phyloP scores from a whole-genome alignment of 495 filamentous ascomycete species.

The Neurospora sp. region DNA sequence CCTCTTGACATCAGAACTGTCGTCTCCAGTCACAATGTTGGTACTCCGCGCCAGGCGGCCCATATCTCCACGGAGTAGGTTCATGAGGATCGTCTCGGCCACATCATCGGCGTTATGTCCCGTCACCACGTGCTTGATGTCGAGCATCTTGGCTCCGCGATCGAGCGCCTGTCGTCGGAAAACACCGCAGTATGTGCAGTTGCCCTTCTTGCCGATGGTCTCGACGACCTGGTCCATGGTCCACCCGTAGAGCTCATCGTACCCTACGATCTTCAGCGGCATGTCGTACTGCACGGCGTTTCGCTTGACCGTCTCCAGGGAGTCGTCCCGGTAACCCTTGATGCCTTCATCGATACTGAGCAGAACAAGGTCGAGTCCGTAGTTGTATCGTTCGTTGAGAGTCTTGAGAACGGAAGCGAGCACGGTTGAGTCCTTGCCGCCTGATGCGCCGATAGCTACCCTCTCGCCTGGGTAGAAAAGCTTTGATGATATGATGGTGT shows the following conservation, averaged over 20 bases:
- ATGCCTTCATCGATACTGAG: constrained; percentile 96
- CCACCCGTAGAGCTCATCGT: constrained; percentile 94
- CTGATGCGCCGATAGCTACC: constrained; percentile 90
- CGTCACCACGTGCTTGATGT: constrained; percentile 89
- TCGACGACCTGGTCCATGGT: constrained; percentile 98
- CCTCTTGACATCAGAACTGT: constrained; percentile 68
- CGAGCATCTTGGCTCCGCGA: constrained; percentile 76
- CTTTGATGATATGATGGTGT: constrained; percentile 68
- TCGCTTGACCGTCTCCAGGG: constrained; percentile 87
- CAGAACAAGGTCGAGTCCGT: constrained; percentile 76
- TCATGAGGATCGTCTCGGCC: constrained; percentile 98
- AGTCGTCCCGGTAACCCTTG: constrained; percentile 91
- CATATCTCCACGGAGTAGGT: constrained; percentile 81
- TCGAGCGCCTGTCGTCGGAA: constrained; percentile 93
- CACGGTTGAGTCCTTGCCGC: constrained; percentile 96
- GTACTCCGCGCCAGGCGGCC: constrained; percentile 80
- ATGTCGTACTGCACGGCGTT: constrained; percentile 86
- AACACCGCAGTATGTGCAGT: constrained; percentile 97
- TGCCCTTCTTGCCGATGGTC: constrained; percentile 94
- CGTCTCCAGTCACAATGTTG: constrained; percentile 78
- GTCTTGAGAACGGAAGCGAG: constrained; percentile 91
- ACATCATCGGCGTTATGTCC: constrained; percentile 98
- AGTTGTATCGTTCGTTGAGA: constrained; percentile 78
- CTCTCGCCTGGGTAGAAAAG: constrained; percentile 80
- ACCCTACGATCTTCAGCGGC: constrained; percentile 82